These are phyloP conservation scores for Puccinia polysora DNA, from an alignment of 1,284 basidiomycete genomes.

Conservation along the genomic window DNA sequence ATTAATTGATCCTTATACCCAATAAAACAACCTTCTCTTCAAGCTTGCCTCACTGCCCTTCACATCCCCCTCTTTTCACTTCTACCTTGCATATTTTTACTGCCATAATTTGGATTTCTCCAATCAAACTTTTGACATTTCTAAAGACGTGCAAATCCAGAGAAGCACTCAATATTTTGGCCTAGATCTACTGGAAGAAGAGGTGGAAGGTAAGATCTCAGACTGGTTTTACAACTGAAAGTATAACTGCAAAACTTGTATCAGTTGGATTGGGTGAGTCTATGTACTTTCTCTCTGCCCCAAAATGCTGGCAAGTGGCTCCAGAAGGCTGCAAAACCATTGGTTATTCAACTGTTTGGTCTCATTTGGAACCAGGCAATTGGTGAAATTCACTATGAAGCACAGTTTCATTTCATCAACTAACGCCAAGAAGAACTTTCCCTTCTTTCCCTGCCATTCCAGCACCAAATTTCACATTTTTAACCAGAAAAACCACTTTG, in stretches of 20 bases:
- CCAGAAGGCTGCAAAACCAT: constrained; percentile 66
- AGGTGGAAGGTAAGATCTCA: constrained; percentile 66
- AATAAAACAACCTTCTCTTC: constrained; percentile 58
- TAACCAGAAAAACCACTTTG: not conserved
- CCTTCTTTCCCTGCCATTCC: constrained; percentile 18
- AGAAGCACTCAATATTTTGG: constrained; percentile 75
- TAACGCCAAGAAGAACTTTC: not conserved
- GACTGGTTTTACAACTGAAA: constrained; percentile 38
- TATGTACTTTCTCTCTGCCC: constrained; percentile 70
- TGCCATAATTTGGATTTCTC: constrained; percentile 89
- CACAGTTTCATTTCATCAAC: constrained; percentile 65
- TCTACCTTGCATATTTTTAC: constrained; percentile 88
- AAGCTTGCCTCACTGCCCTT: constrained; percentile 85
- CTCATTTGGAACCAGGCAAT: constrained; percentile 81
- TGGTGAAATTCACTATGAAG: constrained; percentile 63
- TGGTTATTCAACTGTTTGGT: constrained; percentile 72
- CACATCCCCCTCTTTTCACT: constrained; percentile 87
- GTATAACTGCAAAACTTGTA: constrained; percentile 34
- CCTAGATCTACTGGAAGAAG: constrained; percentile 68
- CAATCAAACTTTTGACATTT: constrained; percentile 83
- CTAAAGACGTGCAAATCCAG: constrained; percentile 84
- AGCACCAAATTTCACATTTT: constrained; percentile 8
- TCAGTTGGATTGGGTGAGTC: constrained; percentile 59
- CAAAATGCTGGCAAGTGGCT: constrained; percentile 71
- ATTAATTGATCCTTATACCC: constrained; percentile 57